Evolutionary conservation across 352 stramenopile genomes (phyloP), one percentile per base, ranked within the genome.

Genomic region (Globisporangium viniferum): DNA sequence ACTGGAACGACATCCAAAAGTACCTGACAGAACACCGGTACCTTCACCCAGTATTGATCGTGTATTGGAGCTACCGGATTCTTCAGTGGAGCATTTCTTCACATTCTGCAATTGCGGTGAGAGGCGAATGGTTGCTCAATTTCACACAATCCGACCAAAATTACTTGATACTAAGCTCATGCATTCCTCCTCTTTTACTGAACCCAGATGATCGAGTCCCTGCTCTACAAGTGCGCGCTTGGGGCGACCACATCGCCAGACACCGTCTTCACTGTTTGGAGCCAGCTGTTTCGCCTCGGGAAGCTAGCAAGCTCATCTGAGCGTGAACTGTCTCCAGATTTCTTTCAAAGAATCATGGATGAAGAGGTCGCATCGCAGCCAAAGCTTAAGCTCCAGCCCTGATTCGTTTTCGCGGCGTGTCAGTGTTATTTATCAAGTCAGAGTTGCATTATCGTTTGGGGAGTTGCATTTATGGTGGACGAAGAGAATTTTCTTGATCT

Each of bases 1-100:
- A 93, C 65, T 93, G 85, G 85, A 93, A 93, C 54, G 83, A 91
- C 39, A 91, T 92, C 54, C 85, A 93, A 66, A 78, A 80, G 29
- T 88, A 86, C 41, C 46, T 91, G 27, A 68, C 82, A 12, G 71
- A 89, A 35, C 73, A 82, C 33, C 77, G 80, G 18, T 93, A 89
- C 46, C 59, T 92, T 2, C 85, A 93, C 44, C 85, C 85, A 27
- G 54, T 93, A 0, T 59, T 93, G 18, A 67, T 86, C 20, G 64
- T 82, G 3, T 91, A 93, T 61, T 93, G 85, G 85, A 78, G 72
- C 20, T 91, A 87, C 58, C 75, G 77, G 29, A 71, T 93, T 35
- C 66, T 93, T 24, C 77, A 89, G 35, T 93, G 83, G 83, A 88
- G 77, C 63, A 66, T 89, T 8, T 92, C 85, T 7, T 76, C 69